Percentiles rank a stretch among this genome's conserved stretches.
These are phyloP conservation scores for Epicoccum nigrum DNA, from an alignment of 2,329 filamentous ascomycete genomes.

Conservation along the genomic window DNA sequence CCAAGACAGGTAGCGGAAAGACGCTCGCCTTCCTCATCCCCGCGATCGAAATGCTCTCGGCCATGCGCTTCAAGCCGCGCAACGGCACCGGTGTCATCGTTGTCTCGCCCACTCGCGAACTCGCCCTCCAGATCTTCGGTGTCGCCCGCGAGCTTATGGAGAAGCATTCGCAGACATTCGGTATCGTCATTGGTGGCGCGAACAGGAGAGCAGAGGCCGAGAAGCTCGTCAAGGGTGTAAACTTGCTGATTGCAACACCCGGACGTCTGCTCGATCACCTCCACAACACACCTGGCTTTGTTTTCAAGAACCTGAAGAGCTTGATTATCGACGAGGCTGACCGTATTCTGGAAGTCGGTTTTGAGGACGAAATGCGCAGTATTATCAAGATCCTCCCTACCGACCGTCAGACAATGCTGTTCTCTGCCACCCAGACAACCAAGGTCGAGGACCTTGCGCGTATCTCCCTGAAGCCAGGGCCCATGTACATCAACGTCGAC, in stretches of 20 bases:
- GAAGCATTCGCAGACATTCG: constrained; percentile 91
- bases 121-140: constrained; percentile 94
- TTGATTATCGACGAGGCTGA: constrained; percentile 97
- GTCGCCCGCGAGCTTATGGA: constrained; percentile 93
- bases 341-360: constrained; percentile 93
- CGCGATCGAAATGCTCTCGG: constrained; percentile 88
- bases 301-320: constrained; percentile 90
- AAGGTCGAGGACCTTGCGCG: constrained; percentile 97
- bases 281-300: constrained; percentile 86
- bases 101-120: constrained; percentile 89
- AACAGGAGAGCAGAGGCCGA: constrained; percentile 90
- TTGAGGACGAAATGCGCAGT: constrained; percentile 97
- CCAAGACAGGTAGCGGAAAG: constrained; percentile 96
- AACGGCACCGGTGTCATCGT: constrained; percentile 87
- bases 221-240: constrained; percentile 93
- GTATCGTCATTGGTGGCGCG: constrained; percentile 94
- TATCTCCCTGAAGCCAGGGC: constrained; percentile 88
- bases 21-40: constrained; percentile 94
- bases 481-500: constrained; percentile 97
- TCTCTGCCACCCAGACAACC: constrained; percentile 96
- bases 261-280: constrained; percentile 92
- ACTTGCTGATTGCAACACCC: constrained; percentile 91
- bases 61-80: constrained; percentile 90
- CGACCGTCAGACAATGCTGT: constrained; percentile 95
- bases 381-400: constrained; percentile 91